A percentile compares a stretch with the other conserved stretches of the same genome.
phyloP scores from a whole-genome alignment of 1,139 yeast genomes.

The Geotrichum bryndzae region DNA sequence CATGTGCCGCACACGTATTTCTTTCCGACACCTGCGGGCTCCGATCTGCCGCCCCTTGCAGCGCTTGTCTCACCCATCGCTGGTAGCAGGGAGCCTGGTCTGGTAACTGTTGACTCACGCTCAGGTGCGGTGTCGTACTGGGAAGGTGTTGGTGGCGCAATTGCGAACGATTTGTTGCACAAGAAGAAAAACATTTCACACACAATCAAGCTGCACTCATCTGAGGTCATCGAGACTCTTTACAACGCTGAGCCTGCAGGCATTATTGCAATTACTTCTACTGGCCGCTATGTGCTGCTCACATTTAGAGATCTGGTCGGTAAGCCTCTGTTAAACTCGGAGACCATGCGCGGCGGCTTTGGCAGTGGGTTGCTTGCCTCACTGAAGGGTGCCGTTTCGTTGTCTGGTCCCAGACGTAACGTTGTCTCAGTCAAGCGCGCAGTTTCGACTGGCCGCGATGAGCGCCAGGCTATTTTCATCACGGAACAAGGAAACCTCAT shows the following conservation, averaged over 20 bases:
- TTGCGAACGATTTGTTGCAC: slow-evolving; percentile 54
- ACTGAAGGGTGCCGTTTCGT: slow-evolving; percentile 28
- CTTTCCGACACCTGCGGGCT: slow-evolving; percentile 30
- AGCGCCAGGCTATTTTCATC: slow-evolving; percentile 39
- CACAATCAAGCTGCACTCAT: slow-evolving; percentile 35
- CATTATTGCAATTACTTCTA: slow-evolving; percentile 61
- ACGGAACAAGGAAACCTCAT: slow-evolving; percentile 43
- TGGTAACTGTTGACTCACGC: slow-evolving; percentile 51
- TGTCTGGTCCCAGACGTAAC: slow-evolving; percentile 39
- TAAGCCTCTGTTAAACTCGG: slow-evolving; percentile 40
- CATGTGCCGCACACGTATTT: slow-evolving; percentile 49
- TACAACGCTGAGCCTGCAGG: slow-evolving; percentile 74
- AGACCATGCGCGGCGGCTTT: slow-evolving; percentile 28
- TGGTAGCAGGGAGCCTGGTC: slow-evolving; percentile 61
- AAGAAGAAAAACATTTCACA: slow-evolving; percentile 39
- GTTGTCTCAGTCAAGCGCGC: slow-evolving; percentile 60
- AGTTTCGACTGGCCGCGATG: slow-evolving; percentile 48
- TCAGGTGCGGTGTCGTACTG: slow-evolving; percentile 56
- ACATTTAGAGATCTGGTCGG: slow-evolving; percentile 66
- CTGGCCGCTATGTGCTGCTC: slow-evolving; percentile 59
- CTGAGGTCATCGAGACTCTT: slow-evolving; percentile 45
- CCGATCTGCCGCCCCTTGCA: slow-evolving; percentile 47
- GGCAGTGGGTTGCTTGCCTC: slow-evolving; percentile 32
- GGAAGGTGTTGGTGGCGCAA: slow-evolving; percentile 63
- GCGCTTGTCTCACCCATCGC: slow-evolving; percentile 62